Evolutionary conservation across 2,329 filamentous ascomycete species (phyloP).

Genomic region (Trichoderma koningii): DNA sequence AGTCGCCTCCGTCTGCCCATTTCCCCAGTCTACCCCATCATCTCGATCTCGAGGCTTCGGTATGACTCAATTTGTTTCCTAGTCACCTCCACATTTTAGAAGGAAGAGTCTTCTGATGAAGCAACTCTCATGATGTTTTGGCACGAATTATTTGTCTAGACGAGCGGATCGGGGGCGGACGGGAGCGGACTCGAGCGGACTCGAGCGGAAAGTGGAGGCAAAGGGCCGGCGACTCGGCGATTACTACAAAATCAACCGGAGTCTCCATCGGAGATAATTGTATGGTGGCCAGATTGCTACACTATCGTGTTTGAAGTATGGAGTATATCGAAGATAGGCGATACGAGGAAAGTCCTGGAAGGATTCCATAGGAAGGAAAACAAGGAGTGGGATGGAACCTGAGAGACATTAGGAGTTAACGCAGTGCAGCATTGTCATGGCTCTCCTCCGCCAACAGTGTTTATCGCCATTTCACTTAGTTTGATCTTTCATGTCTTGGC

Average conservation of each 20-base stretch:
- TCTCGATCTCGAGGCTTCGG: background rate
- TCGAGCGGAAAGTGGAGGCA: slow-evolving; percentile 11
- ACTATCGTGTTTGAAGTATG: no score
- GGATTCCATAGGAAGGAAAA: no score
- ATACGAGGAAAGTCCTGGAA: background rate
- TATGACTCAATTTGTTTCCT: slow-evolving; percentile 6
- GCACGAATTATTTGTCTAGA: background rate
- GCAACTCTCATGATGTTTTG: background rate
- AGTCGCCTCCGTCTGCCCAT: background rate
- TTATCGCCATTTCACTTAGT: background rate
- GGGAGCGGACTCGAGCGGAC: slow-evolving; percentile 8
- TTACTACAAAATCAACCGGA: background rate
- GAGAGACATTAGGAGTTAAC: background rate
- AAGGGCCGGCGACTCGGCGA: background rate
- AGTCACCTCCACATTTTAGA: background rate
- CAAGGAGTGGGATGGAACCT: background rate
- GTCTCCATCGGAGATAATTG: background rate
- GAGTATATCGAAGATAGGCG: background rate
- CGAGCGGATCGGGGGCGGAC: background rate
- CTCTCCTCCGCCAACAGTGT: background rate
- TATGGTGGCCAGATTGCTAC: background rate
- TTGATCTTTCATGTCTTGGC: background rate
- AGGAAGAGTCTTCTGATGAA: background rate
- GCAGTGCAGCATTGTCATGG: no score
- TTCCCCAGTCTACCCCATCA: background rate